Base-by-base conservation (phyloP, 805 yeast species). In the Kodamaea lidongshanica region DNA sequence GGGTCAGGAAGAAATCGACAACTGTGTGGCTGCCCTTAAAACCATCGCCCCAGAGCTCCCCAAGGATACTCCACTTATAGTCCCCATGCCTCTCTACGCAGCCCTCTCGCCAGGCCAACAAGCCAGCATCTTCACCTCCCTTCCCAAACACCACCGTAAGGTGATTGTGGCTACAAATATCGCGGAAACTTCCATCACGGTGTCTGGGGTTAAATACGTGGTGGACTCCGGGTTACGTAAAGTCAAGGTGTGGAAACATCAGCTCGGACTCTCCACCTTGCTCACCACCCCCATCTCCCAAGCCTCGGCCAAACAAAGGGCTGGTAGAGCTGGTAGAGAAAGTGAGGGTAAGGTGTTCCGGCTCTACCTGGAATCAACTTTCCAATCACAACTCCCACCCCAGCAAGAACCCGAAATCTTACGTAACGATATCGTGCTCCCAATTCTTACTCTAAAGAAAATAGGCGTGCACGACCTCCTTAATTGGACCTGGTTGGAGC, bases 251-350 rank as follows among this genome's bases (percentile, higher is more conserved):
- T 89, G 96, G 95, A 75, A 92, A 45, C 95, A 89, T 47, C 87
- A 80, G 43, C 61, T 92, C 22, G 96, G 96, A 0, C 68, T 92
- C 19, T 89, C 95, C n/a, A 83, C 96, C 0, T 70, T 92, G 47
- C 61, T 92, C 30, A 88, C 96, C 0, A 86, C 92, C 1, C 92
- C 98, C 1, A 79, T 92, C 13, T 87, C 97, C 0, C 85, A 82
- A 47, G 94, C 97, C 0, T 82, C 95, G 22, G 98, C 97, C 0
- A 74, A 83, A 19, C 99, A 92, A 61, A 67, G 99, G 57, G 77
- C 88, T 26, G 99, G 99, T 54, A 83, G 99, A 68, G 97, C 99
- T n/a, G 99, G 99, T 39, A 85, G 99, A 74, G 97, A 92, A 58
- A 74, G 81, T 17, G 46, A 52, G 8, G 99, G 99, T 24, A 89